phyloP scores from a whole-genome alignment of 345 rosid species.

The Stellera chamaejasme region DNA sequence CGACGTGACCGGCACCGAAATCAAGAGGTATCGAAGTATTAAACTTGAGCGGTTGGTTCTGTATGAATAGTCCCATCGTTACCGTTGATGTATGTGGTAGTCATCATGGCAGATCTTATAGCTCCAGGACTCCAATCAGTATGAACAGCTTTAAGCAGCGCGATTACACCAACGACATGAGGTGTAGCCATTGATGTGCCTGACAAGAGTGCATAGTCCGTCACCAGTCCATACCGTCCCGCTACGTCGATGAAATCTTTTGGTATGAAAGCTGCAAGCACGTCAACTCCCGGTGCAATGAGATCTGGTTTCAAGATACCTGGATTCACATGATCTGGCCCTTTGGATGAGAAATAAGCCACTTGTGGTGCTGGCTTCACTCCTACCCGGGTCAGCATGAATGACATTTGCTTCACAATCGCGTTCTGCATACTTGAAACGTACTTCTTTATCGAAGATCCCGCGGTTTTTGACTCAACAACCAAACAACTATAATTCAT shows the following conservation, averaged over 20 bases:
- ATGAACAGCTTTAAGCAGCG: constrained; percentile 28
- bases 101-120: constrained; percentile 48
- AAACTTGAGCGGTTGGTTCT: constrained; percentile 19
- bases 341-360: constrained; percentile 32
- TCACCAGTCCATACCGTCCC: constrained; percentile 20
- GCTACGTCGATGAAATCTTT: constrained; percentile 20
- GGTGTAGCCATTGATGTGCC: constrained; percentile 51
- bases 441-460: too few relatives aligned
- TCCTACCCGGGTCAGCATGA: constrained; percentile 14
- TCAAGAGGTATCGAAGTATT: constrained; percentile 33
- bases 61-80: constrained; percentile 23
- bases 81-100: constrained; percentile 24
- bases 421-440: too few relatives aligned
- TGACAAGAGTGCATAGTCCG: constrained; percentile 22
- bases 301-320: constrained; percentile 44
- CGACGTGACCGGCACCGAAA: constrained; percentile 9
- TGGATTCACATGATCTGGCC: constrained; percentile 32
- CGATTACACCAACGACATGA: constrained; percentile 31
- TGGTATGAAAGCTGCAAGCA: constrained; percentile 40
- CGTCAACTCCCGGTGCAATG: constrained; percentile 35
- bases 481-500: too few relatives aligned
- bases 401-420: too few relatives aligned
- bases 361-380: constrained; percentile 35
- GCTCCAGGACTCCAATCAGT: constrained; percentile 34
- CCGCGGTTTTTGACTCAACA: too few relatives aligned